phyloP scores from a whole-genome alignment of 2,329 filamentous ascomycete genomes.

The Parascedosporium putredinis region DNA sequence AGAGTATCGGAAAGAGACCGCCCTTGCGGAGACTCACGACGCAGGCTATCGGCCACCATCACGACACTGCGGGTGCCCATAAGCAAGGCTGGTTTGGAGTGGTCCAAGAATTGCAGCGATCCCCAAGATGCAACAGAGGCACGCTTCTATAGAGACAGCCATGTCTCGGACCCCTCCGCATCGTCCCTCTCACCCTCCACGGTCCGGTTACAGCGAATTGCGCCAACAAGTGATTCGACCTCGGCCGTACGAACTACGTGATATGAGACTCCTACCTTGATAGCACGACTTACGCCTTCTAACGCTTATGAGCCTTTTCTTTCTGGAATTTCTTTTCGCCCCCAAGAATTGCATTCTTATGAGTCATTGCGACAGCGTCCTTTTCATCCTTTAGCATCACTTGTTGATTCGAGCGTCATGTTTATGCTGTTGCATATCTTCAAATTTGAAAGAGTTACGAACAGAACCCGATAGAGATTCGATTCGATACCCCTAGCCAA shows the following conservation, averaged over 20 bases:
- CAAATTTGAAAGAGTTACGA: not conserved
- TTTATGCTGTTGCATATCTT: slow-evolving; percentile 8
- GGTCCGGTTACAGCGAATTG: not conserved
- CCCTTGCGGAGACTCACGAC: slow-evolving; percentile 43
- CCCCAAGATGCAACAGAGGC: slow-evolving; percentile 51
- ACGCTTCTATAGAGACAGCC: slow-evolving; percentile 50
- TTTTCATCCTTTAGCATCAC: not conserved
- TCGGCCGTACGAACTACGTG: not conserved
- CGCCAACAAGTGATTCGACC: not conserved
- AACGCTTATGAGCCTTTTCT: not conserved
- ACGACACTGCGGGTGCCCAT: slow-evolving; percentile 35
- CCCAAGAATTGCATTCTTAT: not conserved
- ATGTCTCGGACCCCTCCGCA: slow-evolving; percentile 32
- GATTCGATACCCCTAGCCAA: slow-evolving; percentile 2
- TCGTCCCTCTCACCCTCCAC: not conserved
- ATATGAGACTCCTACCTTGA: not conserved
- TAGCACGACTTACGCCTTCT: not conserved
- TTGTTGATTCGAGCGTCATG: not conserved
- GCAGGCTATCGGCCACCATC: slow-evolving; percentile 41
- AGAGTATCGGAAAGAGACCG: slow-evolving; percentile 33
- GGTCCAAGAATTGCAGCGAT: slow-evolving; percentile 50
- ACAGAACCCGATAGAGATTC: not conserved
- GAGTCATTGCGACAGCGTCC: not conserved
- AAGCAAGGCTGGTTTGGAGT: slow-evolving; percentile 50
- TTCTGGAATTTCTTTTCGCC: slow-evolving; percentile 1